Percentiles rank a stretch among this genome's conserved stretches.
Evolutionary conservation across 2,329 filamentous ascomycete species (phyloP).

Genomic region (Cladorrhinum sp.): DNA sequence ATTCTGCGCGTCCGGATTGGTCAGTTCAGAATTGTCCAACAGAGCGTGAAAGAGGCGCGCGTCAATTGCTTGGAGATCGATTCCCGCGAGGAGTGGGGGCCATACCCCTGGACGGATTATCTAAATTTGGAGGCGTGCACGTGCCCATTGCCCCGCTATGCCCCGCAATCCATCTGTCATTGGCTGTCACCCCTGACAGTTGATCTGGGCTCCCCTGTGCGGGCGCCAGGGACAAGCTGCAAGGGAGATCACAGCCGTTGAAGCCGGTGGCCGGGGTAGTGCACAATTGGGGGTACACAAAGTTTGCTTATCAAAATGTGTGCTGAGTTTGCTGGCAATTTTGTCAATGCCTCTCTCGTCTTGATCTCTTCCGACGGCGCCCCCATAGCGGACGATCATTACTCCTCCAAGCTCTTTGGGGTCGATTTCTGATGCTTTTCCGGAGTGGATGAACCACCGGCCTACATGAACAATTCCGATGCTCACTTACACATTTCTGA

Average conservation of each 20-base stretch:
- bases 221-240: conserved; percentile 16
- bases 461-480: neutral
- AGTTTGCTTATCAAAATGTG: neutral
- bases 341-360: neutral
- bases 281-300: conserved; percentile 3
- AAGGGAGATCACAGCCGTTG: conserved; percentile 17
- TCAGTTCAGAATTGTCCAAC: neutral
- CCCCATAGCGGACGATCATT: neutral
- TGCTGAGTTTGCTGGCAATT: neutral
- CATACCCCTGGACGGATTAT: neutral
- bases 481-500: neutral
- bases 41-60: conserved; percentile 21
- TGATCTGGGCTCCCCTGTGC: conserved; percentile 1
- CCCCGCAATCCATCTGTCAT: neutral
- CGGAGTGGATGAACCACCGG: neutral
- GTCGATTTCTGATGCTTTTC: neutral
- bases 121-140: conserved; percentile 23
- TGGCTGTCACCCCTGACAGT: neutral
- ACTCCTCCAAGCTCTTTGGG: neutral
- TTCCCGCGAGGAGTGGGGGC: neutral
- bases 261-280: neutral
- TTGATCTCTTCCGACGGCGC: neutral
- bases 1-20: conserved; percentile 20
- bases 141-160: conserved; percentile 12
- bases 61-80: conserved; percentile 22